Conservation (phyloP, 2,329 filamentous ascomycete species). For the Metarhizium anisopliae region DNA sequence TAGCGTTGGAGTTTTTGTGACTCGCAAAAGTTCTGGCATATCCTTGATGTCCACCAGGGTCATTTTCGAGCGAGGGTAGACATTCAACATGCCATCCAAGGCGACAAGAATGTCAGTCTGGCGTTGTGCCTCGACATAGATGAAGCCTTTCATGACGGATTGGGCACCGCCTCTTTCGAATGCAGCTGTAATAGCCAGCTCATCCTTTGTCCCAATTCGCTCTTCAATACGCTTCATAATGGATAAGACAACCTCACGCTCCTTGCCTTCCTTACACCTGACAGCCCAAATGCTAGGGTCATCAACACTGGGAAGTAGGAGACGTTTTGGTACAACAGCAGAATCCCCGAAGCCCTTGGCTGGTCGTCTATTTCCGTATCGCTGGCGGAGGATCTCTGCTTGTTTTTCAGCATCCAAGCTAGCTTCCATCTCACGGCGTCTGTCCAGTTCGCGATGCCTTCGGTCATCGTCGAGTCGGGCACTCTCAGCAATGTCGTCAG, state of each 20-base stretch:
- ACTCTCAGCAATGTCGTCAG: constrained; percentile 76
- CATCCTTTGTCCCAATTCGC: constrained; percentile 65
- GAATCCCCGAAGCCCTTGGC: constrained; percentile 58
- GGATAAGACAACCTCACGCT: constrained; percentile 79
- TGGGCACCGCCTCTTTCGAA: constrained; percentile 79
- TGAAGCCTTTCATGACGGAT: constrained; percentile 80
- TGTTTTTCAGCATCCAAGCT: constrained; percentile 92
- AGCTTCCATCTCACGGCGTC: constrained; percentile 76
- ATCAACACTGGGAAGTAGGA: constrained; percentile 85
- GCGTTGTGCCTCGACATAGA: constrained; percentile 87
- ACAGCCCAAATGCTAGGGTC: constrained; percentile 96
- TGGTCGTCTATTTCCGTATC: constrained; percentile 72
- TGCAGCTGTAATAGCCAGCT: constrained; percentile 76
- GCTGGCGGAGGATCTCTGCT: constrained; percentile 75
- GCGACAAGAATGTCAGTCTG: constrained; percentile 79
- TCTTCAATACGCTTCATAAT: constrained; percentile 88
- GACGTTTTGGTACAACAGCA: constrained; percentile 70
- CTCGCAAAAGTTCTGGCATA: constrained; percentile 90
- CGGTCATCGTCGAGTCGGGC: constrained; percentile 81
- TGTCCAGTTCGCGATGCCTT: constrained; percentile 87
- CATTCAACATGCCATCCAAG: constrained; percentile 75
- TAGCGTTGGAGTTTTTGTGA: constrained; percentile 76
- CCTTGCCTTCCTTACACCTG: constrained; percentile 89
- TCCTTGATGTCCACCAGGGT: constrained; percentile 91
- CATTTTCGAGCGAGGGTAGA: constrained; percentile 82